Base-by-base conservation (phyloP, 768 basidiomycete species). In the Dioszegia hungarica region DNA sequence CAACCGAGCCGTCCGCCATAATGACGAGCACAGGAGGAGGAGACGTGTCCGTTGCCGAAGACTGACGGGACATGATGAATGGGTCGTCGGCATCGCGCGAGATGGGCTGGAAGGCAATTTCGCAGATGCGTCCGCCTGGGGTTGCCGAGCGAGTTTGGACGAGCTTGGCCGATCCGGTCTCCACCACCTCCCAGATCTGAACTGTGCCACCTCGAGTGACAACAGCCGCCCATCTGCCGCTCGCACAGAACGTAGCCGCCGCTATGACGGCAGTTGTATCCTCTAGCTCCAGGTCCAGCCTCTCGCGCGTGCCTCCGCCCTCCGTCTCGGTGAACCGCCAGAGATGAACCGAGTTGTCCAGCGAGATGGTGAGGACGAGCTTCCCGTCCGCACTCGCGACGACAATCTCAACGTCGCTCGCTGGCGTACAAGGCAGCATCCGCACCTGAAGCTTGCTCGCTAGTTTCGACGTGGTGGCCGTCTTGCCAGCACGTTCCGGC, bases 391-490 rank as follows among this genome's bases (percentile, higher is more conserved):
- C 79, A 68, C 86, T 90, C 0, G 83, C 76, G 0, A 87, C 85
- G 20, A 93, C 78, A 19, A 92, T 79, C 59, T 92, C 90, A 12
- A 94, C 83, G 63, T 95, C 93, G 22, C 85, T 86, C 1, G 82
- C 75, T 66, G 89, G 89, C 3, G 84, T 82, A n/a, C 89, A 83
- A n/a, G 88, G 86, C 12, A 94, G 79, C 1, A 87, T 86, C 8
- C 80, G 79, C 64, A 90, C 88, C 17, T 80, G 75, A 1, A 86
- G 72, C 14, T 25, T 34, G 28, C 61, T 54, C 22, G 38, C 28
- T 22, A 56, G 25, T n/a, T 12, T 27, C 5, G 20, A 27, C 31
- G 17, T 22, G 15, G 36, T 20, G 22, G 17, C 14, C 8, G 12
- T 43, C 28, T 19, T 49, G 5, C 28, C 12, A 9, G 25, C 20